phyloP scores from a whole-genome alignment of 2,329 filamentous ascomycete species.

The Akanthomyces dipterigenus region DNA sequence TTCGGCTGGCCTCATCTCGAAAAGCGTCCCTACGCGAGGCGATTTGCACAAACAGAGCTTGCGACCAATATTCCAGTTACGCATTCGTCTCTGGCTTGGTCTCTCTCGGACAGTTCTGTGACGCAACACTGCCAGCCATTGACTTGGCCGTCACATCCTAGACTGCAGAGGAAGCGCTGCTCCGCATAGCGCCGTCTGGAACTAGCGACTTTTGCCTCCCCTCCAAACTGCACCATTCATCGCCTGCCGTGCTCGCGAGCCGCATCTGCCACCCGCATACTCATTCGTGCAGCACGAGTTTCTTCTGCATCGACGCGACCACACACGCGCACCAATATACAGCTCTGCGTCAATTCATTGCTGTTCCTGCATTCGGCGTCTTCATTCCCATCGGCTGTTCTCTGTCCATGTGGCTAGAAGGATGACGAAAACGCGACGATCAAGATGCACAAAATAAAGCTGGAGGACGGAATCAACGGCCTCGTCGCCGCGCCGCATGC shows the following conservation, averaged over 20 bases:
- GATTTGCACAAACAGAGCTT: neutral
- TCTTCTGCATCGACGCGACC: neutral
- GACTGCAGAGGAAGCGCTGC: neutral
- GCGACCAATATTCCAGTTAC: neutral
- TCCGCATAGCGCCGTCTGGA: conserved; percentile 9
- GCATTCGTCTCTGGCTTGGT: neutral
- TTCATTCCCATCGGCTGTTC: neutral
- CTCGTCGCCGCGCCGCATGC: neutral
- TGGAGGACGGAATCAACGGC: conserved; percentile 25
- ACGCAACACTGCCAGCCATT: neutral
- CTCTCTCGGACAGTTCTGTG: neutral
- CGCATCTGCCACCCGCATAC: neutral
- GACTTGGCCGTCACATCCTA: neutral
- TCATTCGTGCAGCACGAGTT: neutral
- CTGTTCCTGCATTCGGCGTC: neutral
- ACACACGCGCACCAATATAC: neutral
- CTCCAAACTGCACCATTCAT: conserved; percentile 2
- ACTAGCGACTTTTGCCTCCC: conserved; percentile 10
- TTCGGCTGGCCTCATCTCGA: neutral
- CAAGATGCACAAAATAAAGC: conserved; percentile 27
- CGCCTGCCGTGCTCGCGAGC: neutral
- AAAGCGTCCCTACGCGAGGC: neutral
- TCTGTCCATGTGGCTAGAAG: conserved; percentile 15
- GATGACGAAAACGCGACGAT: conserved; percentile 19
- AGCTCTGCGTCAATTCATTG: neutral